Evolutionary conservation across 306 rosid species (phyloP), one percentile per base, ranked within the genome.

Genomic region (Casuarina equisetifolia): DNA sequence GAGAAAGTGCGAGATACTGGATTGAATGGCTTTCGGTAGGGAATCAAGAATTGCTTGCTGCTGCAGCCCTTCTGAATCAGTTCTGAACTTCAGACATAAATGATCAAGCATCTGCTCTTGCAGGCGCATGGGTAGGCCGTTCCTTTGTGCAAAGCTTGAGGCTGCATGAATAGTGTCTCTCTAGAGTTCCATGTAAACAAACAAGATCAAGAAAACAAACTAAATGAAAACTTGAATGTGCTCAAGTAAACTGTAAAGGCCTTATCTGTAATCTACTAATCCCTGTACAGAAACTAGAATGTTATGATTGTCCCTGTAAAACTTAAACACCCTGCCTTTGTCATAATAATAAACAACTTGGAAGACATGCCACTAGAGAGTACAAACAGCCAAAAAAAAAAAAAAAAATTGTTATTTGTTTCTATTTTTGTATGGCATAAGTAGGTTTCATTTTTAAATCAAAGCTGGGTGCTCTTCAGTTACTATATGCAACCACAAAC

Each of bases 21-120:
- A 89, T 75, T 84, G 83, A 69, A 94, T 94, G 63, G 98, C 96
- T 76, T 89, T 92, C 25, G 98, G 94, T 79, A 94, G 98, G 16
- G 90, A 74, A 51, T 87, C 92, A 51, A 94, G 77, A 46, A 91
- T 80, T 81, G 90, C 97, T 80, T 91, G 98, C 75, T 94, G 97
- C 70, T 91, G 96, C 74, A 94, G 76, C 51, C 98, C 97, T 83
- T 94, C 97, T 62, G 85, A 82, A 78, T 93, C 90, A 9, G 92
- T 85, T 83, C 97, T 86, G 86, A 63, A 89, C 84, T 89, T 94
- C 86, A 90, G 78, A 82, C 82, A 84, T 84, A 94, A 75, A 86
- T 91, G 92, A 69, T 91, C 86, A 70, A 94, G 85, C 97, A 94
- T 91, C 81, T 90, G 98, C 43, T 91, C 91, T 76, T 87, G 90